Percentiles rank a stretch among this genome's conserved stretches.
phyloP scores from a whole-genome alignment of 2,329 filamentous ascomycete genomes.

The Dothideomycetes sp. region DNA sequence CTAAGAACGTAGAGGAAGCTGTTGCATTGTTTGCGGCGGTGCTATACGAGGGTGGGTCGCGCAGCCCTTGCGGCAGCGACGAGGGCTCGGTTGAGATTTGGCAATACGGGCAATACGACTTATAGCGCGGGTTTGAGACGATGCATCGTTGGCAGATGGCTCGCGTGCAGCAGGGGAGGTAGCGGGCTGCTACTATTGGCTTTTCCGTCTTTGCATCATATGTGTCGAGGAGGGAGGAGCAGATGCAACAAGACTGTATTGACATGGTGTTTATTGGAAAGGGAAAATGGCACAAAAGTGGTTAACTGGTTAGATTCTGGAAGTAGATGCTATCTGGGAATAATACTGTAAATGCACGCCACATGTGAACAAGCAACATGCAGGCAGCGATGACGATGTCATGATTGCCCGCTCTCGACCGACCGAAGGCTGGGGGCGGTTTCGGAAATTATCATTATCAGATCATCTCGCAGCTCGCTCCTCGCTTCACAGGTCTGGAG shows the following conservation, averaged over 20 bases:
- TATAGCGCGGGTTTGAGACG: conserved; percentile 57
- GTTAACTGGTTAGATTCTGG: too few relatives aligned
- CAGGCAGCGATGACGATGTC: too few relatives aligned
- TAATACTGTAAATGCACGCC: too few relatives aligned
- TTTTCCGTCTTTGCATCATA: conserved; percentile 50
- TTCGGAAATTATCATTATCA: too few relatives aligned
- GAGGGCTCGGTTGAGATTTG: conserved; percentile 56
- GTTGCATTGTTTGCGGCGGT: too few relatives aligned
- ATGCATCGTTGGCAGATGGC: conserved; percentile 64
- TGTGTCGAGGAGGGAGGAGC: conserved; percentile 49
- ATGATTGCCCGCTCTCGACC: too few relatives aligned
- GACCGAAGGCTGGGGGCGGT: too few relatives aligned
- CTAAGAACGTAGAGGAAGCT: conserved; percentile 8
- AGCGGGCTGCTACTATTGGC: conserved; percentile 46
- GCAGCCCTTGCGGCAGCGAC: conserved; percentile 52
- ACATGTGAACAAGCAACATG: too few relatives aligned
- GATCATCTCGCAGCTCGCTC: too few relatives aligned
- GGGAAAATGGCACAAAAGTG: background rate
- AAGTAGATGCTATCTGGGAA: too few relatives aligned
- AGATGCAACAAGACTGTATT: conserved; percentile 55
- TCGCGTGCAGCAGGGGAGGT: conserved; percentile 57
- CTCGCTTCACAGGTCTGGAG: too few relatives aligned
- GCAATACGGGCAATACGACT: conserved; percentile 61
- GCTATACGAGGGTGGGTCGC: conserved; percentile 62
- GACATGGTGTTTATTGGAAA: conserved; percentile 12